phyloP scores from a whole-genome alignment of 2,329 filamentous ascomycete species.

The Paecilomyces variotii region DNA sequence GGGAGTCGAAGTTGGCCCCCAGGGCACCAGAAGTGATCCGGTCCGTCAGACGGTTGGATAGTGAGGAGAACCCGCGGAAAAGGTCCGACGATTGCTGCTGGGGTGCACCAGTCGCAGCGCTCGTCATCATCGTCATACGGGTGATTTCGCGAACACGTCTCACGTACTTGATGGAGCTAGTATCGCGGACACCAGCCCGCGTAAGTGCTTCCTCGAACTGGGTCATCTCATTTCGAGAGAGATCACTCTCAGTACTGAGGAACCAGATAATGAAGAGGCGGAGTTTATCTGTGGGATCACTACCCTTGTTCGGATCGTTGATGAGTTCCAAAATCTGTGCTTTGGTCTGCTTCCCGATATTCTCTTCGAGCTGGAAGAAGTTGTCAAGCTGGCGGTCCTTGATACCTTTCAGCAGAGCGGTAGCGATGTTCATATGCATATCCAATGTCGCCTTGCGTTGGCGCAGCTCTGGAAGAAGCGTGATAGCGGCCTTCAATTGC shows the following conservation, averaged over 20 bases:
- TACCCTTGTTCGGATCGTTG: slow-evolving; percentile 72
- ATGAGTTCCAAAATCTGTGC: slow-evolving; percentile 80
- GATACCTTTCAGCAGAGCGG: slow-evolving; percentile 70
- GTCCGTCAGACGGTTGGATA: slow-evolving; percentile 86
- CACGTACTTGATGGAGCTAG: slow-evolving; percentile 73
- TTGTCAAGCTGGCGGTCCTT: slow-evolving; percentile 93
- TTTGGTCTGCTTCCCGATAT: slow-evolving; percentile 83
- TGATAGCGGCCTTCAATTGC: slow-evolving; percentile 93
- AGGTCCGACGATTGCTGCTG: slow-evolving; percentile 61
- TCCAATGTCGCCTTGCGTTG: slow-evolving; percentile 90
- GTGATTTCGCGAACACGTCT: slow-evolving; percentile 89
- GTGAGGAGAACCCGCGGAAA: slow-evolving; percentile 86
- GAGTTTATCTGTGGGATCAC: slow-evolving; percentile 78
- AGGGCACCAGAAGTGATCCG: slow-evolving; percentile 88
- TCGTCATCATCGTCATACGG: slow-evolving; percentile 96
- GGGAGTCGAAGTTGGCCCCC: slow-evolving; percentile 78
- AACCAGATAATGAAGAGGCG: slow-evolving; percentile 96
- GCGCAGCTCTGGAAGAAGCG: slow-evolving; percentile 78
- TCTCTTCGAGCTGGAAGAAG: slow-evolving; percentile 92
- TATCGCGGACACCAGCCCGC: slow-evolving; percentile 62
- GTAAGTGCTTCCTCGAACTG: slow-evolving; percentile 79
- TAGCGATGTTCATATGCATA: slow-evolving; percentile 98
- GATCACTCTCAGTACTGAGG: slow-evolving; percentile 83
- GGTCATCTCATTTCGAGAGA: slow-evolving; percentile 72
- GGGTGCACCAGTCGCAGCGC: slow-evolving; percentile 59